Conservation (phyloP, 2,329 filamentous ascomycete genomes). For the Beauveria pseudobassiana region DNA sequence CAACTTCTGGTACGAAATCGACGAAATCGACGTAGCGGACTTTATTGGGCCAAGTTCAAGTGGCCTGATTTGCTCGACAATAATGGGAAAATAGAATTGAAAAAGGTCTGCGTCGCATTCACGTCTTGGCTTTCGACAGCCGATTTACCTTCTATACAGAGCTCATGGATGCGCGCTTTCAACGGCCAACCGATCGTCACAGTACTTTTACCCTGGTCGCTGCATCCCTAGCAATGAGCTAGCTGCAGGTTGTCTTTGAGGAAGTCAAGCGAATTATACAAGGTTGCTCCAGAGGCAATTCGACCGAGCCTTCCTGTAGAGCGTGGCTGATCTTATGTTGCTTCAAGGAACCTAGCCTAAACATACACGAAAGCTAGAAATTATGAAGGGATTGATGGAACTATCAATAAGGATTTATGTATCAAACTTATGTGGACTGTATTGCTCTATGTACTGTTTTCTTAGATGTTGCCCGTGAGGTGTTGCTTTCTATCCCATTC, state of each 20-base stretch:
- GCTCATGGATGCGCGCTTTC: constrained; percentile 27
- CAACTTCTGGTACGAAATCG: constrained; percentile 28
- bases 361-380: background rate
- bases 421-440: background rate
- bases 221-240: constrained; percentile 18
- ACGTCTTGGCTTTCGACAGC: constrained; percentile 13
- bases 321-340: background rate
- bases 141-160: constrained; percentile 19
- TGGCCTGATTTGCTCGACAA: constrained; percentile 21
- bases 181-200: constrained; percentile 26
- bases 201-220: constrained; percentile 25
- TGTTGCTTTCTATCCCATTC: background rate
- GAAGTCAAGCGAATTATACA: background rate
- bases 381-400: background rate
- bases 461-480: background rate
- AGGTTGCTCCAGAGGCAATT: constrained; percentile 11
- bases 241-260: constrained; percentile 17
- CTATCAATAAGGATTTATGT: background rate
- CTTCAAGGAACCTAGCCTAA: background rate
- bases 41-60: background rate
- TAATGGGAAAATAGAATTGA: constrained; percentile 23
- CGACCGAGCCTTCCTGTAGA: constrained; percentile 10
- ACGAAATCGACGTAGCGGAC: constrained; percentile 23
- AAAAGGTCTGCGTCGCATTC: constrained; percentile 23
- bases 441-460: background rate